Evolutionary conservation across 1,284 basidiomycete genomes (phyloP).

Genomic region (Boletellus dicymbophilus): DNA sequence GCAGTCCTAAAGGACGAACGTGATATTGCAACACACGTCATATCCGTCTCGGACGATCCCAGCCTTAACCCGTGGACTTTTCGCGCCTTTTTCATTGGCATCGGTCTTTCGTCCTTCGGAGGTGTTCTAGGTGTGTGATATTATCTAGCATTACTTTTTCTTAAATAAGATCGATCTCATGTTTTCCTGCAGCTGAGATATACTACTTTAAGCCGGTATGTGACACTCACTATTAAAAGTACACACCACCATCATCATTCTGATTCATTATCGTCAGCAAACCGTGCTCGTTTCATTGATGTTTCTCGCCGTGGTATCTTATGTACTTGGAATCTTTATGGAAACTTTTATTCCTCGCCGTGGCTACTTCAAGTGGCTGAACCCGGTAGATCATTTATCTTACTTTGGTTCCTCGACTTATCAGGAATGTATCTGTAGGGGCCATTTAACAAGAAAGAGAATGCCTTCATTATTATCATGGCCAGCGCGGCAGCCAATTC

Average conservation of each 20-base stretch:
- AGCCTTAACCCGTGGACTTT: conserved; percentile 59
- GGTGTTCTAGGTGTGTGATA: conserved; percentile 46
- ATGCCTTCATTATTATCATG: conserved; percentile 70
- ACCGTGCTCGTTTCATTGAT: conserved; percentile 48
- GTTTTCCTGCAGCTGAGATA: conserved; percentile 51
- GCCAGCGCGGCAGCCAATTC: conserved; percentile 63
- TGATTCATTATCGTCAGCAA: conserved; percentile 34
- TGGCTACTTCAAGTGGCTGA: conserved; percentile 53
- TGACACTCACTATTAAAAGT: no score
- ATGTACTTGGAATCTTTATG: conserved; percentile 42
- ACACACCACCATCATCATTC: neutral
- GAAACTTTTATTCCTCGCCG: conserved; percentile 47
- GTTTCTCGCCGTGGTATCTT: conserved; percentile 52
- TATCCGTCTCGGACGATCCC: conserved; percentile 57
- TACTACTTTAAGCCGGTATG: conserved; percentile 62
- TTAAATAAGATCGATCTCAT: no score
- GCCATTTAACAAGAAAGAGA: conserved; percentile 50
- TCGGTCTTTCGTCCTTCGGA: conserved; percentile 62
- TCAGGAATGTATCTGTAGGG: no score
- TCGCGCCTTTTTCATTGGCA: conserved; percentile 57
- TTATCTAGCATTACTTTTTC: neutral
- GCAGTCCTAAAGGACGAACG: no score
- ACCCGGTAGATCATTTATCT: conserved; percentile 45
- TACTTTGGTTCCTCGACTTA: no score
- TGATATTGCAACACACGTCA: conserved; percentile 53